Conservation (phyloP, 345 rosid genomes). For the Aurinia saxatilis region DNA sequence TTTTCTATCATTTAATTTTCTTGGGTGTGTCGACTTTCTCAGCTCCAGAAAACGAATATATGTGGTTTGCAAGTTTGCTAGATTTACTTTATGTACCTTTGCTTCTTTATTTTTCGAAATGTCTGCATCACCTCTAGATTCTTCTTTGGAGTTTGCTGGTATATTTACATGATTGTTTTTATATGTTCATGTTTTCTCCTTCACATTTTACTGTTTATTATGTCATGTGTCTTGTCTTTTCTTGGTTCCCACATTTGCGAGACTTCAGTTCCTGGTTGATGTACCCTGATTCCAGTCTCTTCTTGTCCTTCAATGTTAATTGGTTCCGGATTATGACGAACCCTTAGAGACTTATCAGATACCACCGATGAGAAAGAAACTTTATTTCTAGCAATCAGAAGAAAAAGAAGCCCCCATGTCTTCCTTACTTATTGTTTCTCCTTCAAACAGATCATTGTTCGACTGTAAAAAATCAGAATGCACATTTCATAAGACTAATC, state of each 20-base stretch:
- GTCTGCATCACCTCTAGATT: neutral
- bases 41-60: too few relatives aligned
- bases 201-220: constrained; percentile 19
- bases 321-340: constrained; percentile 48
- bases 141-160: too few relatives aligned
- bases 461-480: constrained; percentile 30
- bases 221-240: constrained; percentile 48
- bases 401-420: too few relatives aligned
- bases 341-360: constrained; percentile 41
- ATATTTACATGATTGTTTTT: too few relatives aligned
- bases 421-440: too few relatives aligned
- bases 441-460: too few relatives aligned
- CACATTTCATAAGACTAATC: neutral
- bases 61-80: too few relatives aligned
- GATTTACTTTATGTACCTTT: too few relatives aligned
- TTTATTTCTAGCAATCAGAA: too few relatives aligned
- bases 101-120: constrained; percentile 12
- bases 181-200: constrained; percentile 19
- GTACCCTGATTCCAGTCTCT: constrained; percentile 78
- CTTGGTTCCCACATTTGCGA: constrained; percentile 78
- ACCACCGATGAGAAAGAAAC: too few relatives aligned
- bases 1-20: too few relatives aligned
- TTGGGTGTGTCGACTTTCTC: too few relatives aligned
- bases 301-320: constrained; percentile 63
- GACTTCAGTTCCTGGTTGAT: constrained; percentile 77